phyloP scores from a whole-genome alignment of 2,329 filamentous ascomycete species.

The Botrytis porri region DNA sequence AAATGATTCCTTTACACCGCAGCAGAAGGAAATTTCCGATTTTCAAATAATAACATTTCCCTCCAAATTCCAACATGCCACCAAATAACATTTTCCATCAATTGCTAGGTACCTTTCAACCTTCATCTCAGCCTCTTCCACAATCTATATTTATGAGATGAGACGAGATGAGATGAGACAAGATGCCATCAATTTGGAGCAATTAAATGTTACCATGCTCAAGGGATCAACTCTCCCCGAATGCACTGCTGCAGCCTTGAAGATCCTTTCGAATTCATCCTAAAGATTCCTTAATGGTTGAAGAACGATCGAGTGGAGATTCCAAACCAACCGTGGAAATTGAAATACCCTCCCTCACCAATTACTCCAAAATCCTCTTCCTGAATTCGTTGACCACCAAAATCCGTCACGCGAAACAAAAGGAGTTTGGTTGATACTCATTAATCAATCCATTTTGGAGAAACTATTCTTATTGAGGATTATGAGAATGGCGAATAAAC shows the following conservation, averaged over 20 bases:
- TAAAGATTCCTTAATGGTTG: neutral
- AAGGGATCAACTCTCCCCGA: neutral
- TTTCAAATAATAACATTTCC: neutral
- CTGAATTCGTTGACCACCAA: neutral
- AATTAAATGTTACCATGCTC: neutral
- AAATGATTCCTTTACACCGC: neutral
- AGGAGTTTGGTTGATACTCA: neutral
- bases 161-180: neutral
- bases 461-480: neutral
- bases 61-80: neutral
- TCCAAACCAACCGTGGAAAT: neutral
- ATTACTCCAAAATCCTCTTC: neutral
- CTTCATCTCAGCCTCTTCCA: neutral
- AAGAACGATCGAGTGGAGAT: neutral
- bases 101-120: neutral
- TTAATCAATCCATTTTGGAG: neutral
- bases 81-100: neutral
- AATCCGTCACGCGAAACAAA: neutral
- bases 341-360: neutral
- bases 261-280: neutral
- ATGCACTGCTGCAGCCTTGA: conserved; percentile 6
- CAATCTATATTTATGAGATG: conserved; percentile 1
- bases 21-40: neutral
- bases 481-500: neutral
- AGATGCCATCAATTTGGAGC: neutral